Conservation (phyloP, 2,329 filamentous ascomycete species). For the Nemania diffusa region DNA sequence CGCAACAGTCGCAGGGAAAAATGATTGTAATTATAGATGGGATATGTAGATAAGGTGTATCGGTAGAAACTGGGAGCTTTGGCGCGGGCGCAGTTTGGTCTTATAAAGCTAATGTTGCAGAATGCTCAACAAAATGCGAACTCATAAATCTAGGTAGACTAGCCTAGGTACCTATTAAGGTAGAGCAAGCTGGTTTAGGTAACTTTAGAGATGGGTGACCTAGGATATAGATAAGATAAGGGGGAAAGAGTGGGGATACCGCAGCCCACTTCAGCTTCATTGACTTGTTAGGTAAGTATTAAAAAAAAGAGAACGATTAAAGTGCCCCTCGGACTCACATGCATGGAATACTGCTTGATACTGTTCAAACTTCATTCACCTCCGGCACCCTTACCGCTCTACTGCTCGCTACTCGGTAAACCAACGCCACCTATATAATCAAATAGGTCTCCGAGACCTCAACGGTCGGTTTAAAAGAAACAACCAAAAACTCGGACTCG, state of each 20-base stretch:
- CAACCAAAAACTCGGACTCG: conserved; percentile 32
- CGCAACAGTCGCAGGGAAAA: background rate
- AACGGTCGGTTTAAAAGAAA: background rate
- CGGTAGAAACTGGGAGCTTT: background rate
- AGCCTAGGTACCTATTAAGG: background rate
- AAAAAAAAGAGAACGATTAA: conserved; percentile 25
- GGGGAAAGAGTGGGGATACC: background rate
- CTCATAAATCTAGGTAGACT: too few relatives aligned
- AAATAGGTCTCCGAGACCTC: background rate
- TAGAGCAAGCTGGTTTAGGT: too few relatives aligned
- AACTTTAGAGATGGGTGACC: background rate
- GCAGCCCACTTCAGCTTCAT: conserved; percentile 21
- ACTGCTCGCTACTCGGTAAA: background rate
- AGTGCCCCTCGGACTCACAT: conserved; percentile 23
- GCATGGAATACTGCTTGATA: background rate
- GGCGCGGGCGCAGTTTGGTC: background rate
- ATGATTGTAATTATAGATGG: too few relatives aligned
- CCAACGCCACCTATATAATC: background rate
- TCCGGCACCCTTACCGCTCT: background rate
- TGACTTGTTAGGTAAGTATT: conserved; percentile 1
- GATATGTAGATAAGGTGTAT: background rate
- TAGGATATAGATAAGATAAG: conserved; percentile 37
- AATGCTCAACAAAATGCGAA: background rate
- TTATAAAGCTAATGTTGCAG: background rate
- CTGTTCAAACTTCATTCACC: background rate